These are phyloP conservation scores for Aspergillus nidulans DNA, from an alignment of 495 filamentous ascomycete species.

Conservation along the genomic window DNA sequence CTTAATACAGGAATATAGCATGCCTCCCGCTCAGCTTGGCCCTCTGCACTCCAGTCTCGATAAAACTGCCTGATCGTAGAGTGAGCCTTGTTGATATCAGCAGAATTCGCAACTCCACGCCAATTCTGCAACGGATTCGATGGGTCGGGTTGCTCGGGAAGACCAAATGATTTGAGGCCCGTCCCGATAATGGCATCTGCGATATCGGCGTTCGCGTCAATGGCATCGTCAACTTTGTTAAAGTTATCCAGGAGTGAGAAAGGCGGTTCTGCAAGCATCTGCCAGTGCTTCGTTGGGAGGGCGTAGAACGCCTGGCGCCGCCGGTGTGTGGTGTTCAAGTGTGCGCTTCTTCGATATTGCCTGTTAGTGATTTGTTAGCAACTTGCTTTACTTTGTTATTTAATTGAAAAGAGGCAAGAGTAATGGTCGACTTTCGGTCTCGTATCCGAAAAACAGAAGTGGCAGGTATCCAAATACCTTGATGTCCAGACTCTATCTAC, in stretches of 20 bases:
- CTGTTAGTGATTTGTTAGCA: conserved; percentile 35
- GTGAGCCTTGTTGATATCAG: conserved; percentile 82
- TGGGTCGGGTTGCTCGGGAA: conserved; percentile 31
- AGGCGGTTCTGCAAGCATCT: conserved; percentile 70
- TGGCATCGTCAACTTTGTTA: conserved; percentile 74
- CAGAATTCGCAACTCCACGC: conserved; percentile 58
- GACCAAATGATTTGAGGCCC: conserved; percentile 62
- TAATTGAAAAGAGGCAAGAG: not conserved
- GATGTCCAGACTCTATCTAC: conserved; percentile 26
- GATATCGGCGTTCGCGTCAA: conserved; percentile 82
- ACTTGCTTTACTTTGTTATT: not conserved
- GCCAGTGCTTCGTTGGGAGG: conserved; percentile 76
- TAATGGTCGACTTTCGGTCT: not conserved
- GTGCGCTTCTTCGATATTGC: conserved; percentile 77
- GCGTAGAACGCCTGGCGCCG: conserved; percentile 88
- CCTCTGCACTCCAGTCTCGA: conserved; percentile 88
- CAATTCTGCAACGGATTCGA: conserved; percentile 47
- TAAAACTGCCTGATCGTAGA: conserved; percentile 91
- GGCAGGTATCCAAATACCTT: conserved; percentile 2
- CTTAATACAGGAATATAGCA: conserved; percentile 70
- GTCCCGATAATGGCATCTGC: conserved; percentile 66
- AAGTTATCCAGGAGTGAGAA: conserved; percentile 79
- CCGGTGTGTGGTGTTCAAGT: conserved; percentile 82
- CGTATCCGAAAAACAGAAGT: not conserved
- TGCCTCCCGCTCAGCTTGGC: conserved; percentile 62